Evolutionary conservation across 2,329 filamentous ascomycete species (phyloP), one percentile per base, ranked within the genome.

Genomic region (Rhynchosporium graminicola): DNA sequence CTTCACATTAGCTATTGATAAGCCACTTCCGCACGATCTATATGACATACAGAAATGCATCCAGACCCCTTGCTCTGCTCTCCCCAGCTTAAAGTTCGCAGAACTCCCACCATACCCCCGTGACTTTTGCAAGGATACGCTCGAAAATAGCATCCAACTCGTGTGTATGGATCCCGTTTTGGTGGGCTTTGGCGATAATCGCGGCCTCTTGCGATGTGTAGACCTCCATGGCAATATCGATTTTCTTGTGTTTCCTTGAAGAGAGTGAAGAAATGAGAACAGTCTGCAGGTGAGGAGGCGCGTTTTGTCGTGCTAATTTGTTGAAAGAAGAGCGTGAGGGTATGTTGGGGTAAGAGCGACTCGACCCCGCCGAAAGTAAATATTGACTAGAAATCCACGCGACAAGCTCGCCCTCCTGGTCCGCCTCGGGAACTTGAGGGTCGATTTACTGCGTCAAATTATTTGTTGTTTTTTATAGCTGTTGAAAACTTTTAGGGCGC

Each of bases 1-100:
- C 45, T n/a, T 43, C 36, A 59, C 7, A 15, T 50, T 40, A 29
- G 46, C 12, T 28, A 8, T 29, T n/a, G 15, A 28, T 6, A 29
- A 40, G 40, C 31, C 2, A 15, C 13, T 31, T 26, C 9, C 31
- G n/a, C 15, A 36, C 4, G 2, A 3, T n/a, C 33, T 38, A 20
- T 29, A 7, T 31, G 4, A 64, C 63, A 45, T 51, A 65, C 59
- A 65, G 50, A 65, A 67, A 43, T 46, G 51, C 0, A 31, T 33
- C 60, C 62, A 65, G 26, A 63, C 52, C 29, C 38, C 9, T 12
- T 54, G 61, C 55, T 68, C 65, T 3, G 60, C 48, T 42, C 45
- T 48, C 13, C 43, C 55, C 33, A 63, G 40, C 15, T 42, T 55
- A 59, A 54, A 63, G 26, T n/a, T 13, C 42, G 4, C 43, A 33